A percentile compares a stretch with the other conserved stretches of the same genome.
Evolutionary conservation across 495 filamentous ascomycete species (phyloP).

Genomic region (Penicillium coprophilum): DNA sequence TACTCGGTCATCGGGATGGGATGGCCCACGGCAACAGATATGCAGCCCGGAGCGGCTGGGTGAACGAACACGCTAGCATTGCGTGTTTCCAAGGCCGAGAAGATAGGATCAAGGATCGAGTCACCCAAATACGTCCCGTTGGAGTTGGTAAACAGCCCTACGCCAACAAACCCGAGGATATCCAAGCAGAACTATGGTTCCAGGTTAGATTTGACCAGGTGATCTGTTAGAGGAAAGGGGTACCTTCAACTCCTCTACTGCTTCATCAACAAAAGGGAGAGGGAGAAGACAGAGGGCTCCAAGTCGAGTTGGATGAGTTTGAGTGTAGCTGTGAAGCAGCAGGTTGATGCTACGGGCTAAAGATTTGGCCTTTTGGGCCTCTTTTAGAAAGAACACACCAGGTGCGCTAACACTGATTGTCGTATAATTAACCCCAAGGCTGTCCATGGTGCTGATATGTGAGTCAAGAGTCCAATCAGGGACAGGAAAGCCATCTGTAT

Average conservation of each 20-base stretch:
- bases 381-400: conserved; percentile 40
- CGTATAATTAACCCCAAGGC: conserved; percentile 42
- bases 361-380: conserved; percentile 20
- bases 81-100: conserved; percentile 27
- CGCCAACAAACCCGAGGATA: conserved; percentile 41
- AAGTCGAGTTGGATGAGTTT: conserved; percentile 37
- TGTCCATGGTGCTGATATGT: conserved; percentile 48
- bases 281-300: conserved; percentile 53
- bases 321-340: conserved; percentile 34
- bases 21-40: conserved; percentile 31
- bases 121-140: conserved; percentile 53
- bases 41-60: conserved; percentile 42
- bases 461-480: conserved; percentile 40
- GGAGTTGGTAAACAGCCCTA: conserved; percentile 47
- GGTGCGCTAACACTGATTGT: conserved; percentile 50
- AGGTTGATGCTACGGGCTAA: conserved; percentile 31
- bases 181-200: conserved; percentile 19
- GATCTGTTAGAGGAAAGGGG: conserved; percentile 14
- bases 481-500: conserved; percentile 19
- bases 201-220: neutral
- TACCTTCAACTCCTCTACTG: conserved; percentile 42
- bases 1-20: conserved; percentile 56
- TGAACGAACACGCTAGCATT: conserved; percentile 53
- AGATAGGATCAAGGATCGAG: conserved; percentile 42
- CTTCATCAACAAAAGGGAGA: conserved; percentile 41